phyloP scores from a whole-genome alignment of 202 grass and related monocot species.

The Eragrostis tef region DNA sequence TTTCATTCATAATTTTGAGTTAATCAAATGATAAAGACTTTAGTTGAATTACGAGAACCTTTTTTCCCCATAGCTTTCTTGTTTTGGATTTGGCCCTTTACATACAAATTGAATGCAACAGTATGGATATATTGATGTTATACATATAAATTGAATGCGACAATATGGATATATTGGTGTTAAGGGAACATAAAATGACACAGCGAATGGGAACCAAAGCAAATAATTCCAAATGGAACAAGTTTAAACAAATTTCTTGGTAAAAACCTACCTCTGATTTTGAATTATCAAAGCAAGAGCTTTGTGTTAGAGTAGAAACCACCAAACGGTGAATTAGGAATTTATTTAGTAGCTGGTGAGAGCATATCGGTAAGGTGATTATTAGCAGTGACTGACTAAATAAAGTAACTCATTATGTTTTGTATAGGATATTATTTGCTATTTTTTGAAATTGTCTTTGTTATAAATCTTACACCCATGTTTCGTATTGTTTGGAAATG shows the following conservation, averaged over 20 bases:
- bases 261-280: not conserved
- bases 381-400: not conserved
- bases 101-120: constrained; percentile 2
- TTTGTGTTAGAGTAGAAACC: not conserved
- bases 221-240: not conserved
- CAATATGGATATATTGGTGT: not conserved
- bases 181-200: not conserved
- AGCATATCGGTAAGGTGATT: constrained; percentile 5
- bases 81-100: constrained; percentile 15
- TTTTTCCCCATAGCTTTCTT: not conserved
- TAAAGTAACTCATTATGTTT: not conserved
- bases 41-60: not conserved
- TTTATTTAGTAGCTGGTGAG: not conserved
- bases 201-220: not conserved
- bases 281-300: not conserved
- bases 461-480: not conserved
- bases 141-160: constrained; percentile 4
- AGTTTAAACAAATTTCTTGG: not conserved
- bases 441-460: not conserved
- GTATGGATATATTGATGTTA: not conserved
- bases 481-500: not conserved
- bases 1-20: not conserved
- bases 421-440: not conserved
- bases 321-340: not conserved
- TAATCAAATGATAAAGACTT: not conserved